A percentile compares a stretch with the other conserved stretches of the same genome.
phyloP scores from a whole-genome alignment of 2,329 filamentous ascomycete species.

The Alternaria sp. region DNA sequence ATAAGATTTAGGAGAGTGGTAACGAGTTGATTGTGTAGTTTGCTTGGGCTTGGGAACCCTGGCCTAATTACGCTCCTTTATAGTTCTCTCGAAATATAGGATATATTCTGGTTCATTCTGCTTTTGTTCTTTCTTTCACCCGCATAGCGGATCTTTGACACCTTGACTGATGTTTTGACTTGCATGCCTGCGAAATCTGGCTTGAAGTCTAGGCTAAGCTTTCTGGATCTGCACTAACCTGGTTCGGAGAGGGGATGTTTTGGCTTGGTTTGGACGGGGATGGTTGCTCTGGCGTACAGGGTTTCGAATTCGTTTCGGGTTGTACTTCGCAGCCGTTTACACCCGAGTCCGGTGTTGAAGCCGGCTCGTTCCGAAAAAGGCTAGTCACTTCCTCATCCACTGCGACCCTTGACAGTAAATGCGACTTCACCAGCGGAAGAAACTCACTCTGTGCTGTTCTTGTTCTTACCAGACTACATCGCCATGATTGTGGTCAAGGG shows the following conservation, averaged over 20 bases:
- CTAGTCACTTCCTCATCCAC: no score
- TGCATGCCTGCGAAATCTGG: constrained; percentile 4
- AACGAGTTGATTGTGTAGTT: constrained; percentile 23
- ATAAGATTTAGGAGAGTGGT: constrained; percentile 1
- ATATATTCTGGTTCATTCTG: background rate
- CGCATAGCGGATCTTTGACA: no score
- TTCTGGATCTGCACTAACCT: constrained; percentile 5
- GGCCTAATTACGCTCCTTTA: constrained; percentile 32
- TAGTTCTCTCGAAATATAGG: constrained; percentile 14
- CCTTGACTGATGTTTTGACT: background rate
- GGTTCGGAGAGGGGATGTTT: background rate
- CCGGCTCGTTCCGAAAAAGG: no score
- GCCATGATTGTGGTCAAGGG: no score
- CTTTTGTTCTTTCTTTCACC: background rate
- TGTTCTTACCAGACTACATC: no score
- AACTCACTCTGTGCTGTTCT: no score
- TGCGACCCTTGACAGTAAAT: no score
- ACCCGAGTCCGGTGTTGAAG: no score
- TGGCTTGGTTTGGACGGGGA: background rate
- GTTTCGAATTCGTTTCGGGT: background rate
- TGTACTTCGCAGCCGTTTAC: background rate
- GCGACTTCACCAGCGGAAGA: no score
- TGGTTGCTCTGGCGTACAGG: background rate
- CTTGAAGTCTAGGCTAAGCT: constrained; percentile 14
- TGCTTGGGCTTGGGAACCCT: constrained; percentile 33